Evolutionary conservation across 139 green algal genomes (phyloP).

Genomic region (Tetraselmis striata): DNA sequence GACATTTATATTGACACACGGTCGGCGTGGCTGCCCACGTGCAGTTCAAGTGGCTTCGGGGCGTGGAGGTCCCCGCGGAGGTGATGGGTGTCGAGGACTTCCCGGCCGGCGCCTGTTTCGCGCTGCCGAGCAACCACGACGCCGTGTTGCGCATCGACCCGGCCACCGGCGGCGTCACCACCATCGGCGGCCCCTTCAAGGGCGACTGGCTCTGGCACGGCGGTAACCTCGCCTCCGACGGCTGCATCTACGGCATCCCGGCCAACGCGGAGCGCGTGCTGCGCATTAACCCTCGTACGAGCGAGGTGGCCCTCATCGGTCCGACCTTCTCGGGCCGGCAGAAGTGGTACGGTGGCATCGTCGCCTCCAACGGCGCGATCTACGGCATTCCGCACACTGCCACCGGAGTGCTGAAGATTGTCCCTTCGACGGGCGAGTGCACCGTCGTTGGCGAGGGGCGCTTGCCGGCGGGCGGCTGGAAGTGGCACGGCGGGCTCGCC

Average conservation of each 20-base stretch:
- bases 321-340: constrained; percentile 2
- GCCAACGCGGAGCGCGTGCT: constrained; percentile 6
- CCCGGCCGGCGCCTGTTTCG: not conserved
- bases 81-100: not conserved
- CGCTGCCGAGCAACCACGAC: not conserved
- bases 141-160: not conserved
- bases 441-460: too few species aligned
- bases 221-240: not conserved
- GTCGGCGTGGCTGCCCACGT: too few species aligned
- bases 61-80: not conserved
- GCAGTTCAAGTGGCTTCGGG: not conserved
- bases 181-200: not conserved
- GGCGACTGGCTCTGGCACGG: not conserved
- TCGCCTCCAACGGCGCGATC: constrained; percentile 9
- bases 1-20: too few species aligned
- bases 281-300: constrained; percentile 2
- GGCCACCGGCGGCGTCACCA: not conserved
- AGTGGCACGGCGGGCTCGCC: constrained; percentile 21
- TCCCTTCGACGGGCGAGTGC: not conserved
- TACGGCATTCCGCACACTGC: constrained; percentile 21
- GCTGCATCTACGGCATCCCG: constrained; percentile 18
- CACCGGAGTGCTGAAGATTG: constrained; percentile 13
- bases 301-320: constrained; percentile 3
- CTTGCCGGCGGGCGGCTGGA: not conserved
- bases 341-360: constrained; percentile 14